These are phyloP conservation scores for Penicillium taxi DNA, from an alignment of 495 filamentous ascomycete species.

Conservation along the genomic window DNA sequence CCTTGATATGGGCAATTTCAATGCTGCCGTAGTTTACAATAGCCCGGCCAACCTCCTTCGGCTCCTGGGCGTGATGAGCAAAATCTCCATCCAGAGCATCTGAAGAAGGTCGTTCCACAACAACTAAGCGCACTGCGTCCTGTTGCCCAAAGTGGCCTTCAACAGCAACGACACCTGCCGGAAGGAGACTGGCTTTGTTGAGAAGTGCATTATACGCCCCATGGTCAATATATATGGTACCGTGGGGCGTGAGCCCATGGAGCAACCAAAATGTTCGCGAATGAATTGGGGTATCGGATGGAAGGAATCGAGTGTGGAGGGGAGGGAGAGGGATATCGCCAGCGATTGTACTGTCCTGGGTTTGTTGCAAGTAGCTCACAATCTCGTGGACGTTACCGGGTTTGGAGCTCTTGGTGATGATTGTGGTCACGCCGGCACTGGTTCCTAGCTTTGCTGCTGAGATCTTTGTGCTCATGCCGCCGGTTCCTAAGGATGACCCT, in stretches of 20 bases:
- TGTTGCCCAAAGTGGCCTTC: slow-evolving; percentile 84
- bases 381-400: slow-evolving; percentile 90
- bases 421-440: slow-evolving; percentile 87
- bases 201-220: slow-evolving; percentile 73
- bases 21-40: slow-evolving; percentile 84
- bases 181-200: slow-evolving; percentile 81
- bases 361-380: slow-evolving; percentile 67
- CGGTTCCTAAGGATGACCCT: slow-evolving; percentile 85
- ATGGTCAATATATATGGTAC: slow-evolving; percentile 83
- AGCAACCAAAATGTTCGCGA: slow-evolving; percentile 96
- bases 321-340: slow-evolving; percentile 35
- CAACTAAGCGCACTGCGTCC: slow-evolving; percentile 78
- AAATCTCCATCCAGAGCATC: slow-evolving; percentile 38
- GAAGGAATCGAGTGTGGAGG: slow-evolving; percentile 87
- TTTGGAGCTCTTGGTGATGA: slow-evolving; percentile 86
- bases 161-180: slow-evolving; percentile 83
- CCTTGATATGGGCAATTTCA: slow-evolving; percentile 79
- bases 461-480: slow-evolving; percentile 97
- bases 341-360: slow-evolving; percentile 20
- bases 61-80: slow-evolving; percentile 37
- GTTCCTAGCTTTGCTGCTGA: slow-evolving; percentile 89
- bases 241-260: slow-evolving; percentile 85
- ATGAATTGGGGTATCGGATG: slow-evolving; percentile 75
- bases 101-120: slow-evolving; percentile 50
- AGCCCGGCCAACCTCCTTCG: slow-evolving; percentile 80